Base-by-base conservation (phyloP, 148 eudicot species). In the Camellia granthamiana region DNA sequence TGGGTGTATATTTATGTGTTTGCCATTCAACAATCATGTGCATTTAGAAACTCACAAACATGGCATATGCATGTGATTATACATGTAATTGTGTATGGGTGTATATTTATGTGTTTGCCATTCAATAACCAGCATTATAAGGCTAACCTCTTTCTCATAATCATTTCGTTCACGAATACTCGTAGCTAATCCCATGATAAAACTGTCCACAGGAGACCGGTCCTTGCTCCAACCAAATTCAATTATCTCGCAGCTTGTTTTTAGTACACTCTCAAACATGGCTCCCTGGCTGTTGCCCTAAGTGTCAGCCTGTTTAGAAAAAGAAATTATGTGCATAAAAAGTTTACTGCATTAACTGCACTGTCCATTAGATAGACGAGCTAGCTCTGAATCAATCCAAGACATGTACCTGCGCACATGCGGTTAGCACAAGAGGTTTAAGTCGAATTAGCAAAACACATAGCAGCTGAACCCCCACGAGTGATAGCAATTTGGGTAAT, bases 181-280 rank as follows among this genome's bases (percentile, higher is more conserved):
- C 56, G 91, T 86, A 63, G 99, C 89, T 71, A 97, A 87, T 82
- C 98, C 98, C 94, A 86, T 82, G 23, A 97, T 91, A 84, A 97
- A 97, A 70, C 98, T 91, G 83, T 94, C 98, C 79, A 97, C 90
- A 23, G 97, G 94, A 64, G 92, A 84, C 80, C 92, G 89, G 76
- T 94, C 99, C 89, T 92, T 97, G 85, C 85, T 86, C 97, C 97
- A 94, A 66, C 98, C 97, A 87, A 86, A 91, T 80, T 94, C 91
- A 80, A 97, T 86, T 69, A 94, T 89, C 86, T 94, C 95, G 85
- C 97, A 94, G 84, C 95, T 81, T 66, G 95, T 87, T 83, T 82
- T 94, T 71, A 92, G 91, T 65, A 91, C 88, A 84, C 96, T 94
- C 69, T 86, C 90, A 70, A 89, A 92, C 98, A 97, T 94, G 78